These are phyloP conservation scores for Penicillium rolfsii DNA, from an alignment of 2,329 filamentous ascomycete species.

Conservation along the genomic window DNA sequence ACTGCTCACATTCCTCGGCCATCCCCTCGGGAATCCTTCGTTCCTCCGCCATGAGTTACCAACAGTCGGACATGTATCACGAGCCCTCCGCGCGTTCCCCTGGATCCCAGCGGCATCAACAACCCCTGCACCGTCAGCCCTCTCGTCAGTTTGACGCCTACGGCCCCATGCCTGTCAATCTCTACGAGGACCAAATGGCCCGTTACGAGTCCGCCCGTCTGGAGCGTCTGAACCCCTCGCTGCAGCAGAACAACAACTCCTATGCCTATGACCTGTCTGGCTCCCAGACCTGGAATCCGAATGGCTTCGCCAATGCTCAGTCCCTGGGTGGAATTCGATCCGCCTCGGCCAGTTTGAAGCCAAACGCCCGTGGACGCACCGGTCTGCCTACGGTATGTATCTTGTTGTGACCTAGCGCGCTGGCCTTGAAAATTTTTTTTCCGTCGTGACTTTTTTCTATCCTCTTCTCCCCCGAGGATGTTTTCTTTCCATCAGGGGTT, in stretches of 20 bases:
- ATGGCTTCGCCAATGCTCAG: constrained; percentile 68
- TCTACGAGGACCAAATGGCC: constrained; percentile 72
- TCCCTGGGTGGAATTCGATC: constrained; percentile 66
- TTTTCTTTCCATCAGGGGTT: not conserved
- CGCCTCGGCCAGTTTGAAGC: constrained; percentile 61
- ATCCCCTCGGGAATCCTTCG: constrained; percentile 29
- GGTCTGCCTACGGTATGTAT: constrained; percentile 72
- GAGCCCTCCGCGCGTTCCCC: constrained; percentile 73
- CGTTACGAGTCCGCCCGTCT: constrained; percentile 58
- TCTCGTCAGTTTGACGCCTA: constrained; percentile 80
- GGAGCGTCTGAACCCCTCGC: constrained; percentile 63
- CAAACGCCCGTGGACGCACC: constrained; percentile 57
- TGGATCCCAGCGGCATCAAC: constrained; percentile 68
- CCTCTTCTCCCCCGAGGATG: not conserved
- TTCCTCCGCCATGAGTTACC: constrained; percentile 42
- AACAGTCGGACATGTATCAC: constrained; percentile 62
- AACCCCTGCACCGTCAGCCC: constrained; percentile 69
- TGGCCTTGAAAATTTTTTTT: not conserved
- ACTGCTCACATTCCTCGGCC: constrained; percentile 38
- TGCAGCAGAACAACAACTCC: constrained; percentile 56
- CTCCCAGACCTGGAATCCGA: constrained; percentile 81
- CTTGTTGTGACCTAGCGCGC: not conserved
- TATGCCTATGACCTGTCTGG: constrained; percentile 70
- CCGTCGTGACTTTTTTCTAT: not conserved
- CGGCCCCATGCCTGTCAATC: constrained; percentile 65